A percentile compares a stretch with the other conserved stretches of the same genome.
Conservation (phyloP, 257 asterid species). For the Coffea eugenioides region DNA sequence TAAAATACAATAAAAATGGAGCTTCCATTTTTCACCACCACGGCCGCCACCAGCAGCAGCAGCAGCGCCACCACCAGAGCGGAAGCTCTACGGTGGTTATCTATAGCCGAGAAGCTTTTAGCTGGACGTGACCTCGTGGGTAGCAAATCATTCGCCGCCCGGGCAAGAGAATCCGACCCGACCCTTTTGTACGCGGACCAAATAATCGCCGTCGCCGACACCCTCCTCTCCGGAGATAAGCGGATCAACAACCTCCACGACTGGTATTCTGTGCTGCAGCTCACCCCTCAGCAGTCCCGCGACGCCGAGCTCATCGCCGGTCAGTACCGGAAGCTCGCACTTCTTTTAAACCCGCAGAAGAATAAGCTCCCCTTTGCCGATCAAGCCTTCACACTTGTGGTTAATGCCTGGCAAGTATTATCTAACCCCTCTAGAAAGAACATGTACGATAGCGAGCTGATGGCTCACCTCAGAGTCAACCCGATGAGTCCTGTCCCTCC, state of each 20-base stretch:
- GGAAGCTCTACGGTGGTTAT: slow-evolving; percentile 83
- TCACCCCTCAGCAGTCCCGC: slow-evolving; percentile 54
- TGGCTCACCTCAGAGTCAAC: slow-evolving; percentile 23
- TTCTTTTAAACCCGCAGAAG: slow-evolving; percentile 64
- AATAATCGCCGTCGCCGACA: slow-evolving; percentile 80
- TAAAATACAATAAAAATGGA: slow-evolving; percentile 45
- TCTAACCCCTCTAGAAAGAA: slow-evolving; percentile 65
- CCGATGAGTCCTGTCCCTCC: slow-evolving; percentile 1
- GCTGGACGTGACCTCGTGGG: slow-evolving; percentile 78
- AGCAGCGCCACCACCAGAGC: slow-evolving; percentile 56
- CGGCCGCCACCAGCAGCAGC: slow-evolving; percentile 56
- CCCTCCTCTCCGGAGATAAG: slow-evolving; percentile 73
- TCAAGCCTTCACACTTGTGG: slow-evolving; percentile 69
- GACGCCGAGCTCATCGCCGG: slow-evolving; percentile 60
- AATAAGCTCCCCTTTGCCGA: slow-evolving; percentile 73
- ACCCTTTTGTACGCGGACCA: slow-evolving; percentile 69
- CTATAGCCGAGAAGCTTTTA: slow-evolving; percentile 84
- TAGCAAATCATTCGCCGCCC: slow-evolving; percentile 81
- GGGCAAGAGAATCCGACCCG: slow-evolving; percentile 93
- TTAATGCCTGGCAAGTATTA: slow-evolving; percentile 81
- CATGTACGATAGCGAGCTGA: slow-evolving; percentile 64
- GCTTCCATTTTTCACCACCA: slow-evolving; percentile 66
- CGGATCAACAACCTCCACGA: slow-evolving; percentile 76
- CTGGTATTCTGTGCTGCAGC: slow-evolving; percentile 76
- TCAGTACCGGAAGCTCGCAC: slow-evolving; percentile 64